phyloP scores from a whole-genome alignment of 352 stramenopile species.

The Phytophthora kernoviae region DNA sequence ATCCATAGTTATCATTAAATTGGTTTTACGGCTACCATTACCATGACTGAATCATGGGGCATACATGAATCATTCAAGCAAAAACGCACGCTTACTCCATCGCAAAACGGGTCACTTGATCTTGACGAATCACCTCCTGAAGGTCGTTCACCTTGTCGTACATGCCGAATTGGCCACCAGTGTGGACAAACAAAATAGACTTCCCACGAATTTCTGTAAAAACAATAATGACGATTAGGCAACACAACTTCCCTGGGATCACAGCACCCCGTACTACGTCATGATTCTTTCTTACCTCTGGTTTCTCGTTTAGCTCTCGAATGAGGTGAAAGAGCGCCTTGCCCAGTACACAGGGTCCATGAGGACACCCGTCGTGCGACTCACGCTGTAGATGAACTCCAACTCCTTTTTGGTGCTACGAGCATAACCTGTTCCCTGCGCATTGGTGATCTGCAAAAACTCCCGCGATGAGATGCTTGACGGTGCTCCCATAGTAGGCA shows the following conservation, averaged over 20 bases:
- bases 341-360: constrained; percentile 89
- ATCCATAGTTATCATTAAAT: too few species aligned
- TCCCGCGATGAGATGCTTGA: constrained; percentile 53
- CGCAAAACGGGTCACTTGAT: constrained; percentile 59
- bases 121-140: constrained; percentile 46
- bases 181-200: constrained; percentile 92
- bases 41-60: background rate
- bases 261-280: background rate
- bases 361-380: constrained; percentile 74
- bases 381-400: constrained; percentile 74
- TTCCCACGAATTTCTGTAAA: constrained; percentile 78
- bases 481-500: constrained; percentile 71
- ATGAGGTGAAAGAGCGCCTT: constrained; percentile 88
- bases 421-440: constrained; percentile 82
- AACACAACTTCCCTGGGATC: background rate
- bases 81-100: constrained; percentile 45
- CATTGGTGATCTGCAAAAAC: constrained; percentile 84
- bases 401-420: constrained; percentile 80
- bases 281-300: constrained; percentile 42
- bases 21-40: background rate
- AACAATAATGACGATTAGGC: constrained; percentile 3
- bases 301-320: constrained; percentile 69
- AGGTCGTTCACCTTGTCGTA: constrained; percentile 92
- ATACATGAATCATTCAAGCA: background rate
- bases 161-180: constrained; percentile 88